phyloP scores from a whole-genome alignment of 345 rosid genomes.

The Aegle marmelos region DNA sequence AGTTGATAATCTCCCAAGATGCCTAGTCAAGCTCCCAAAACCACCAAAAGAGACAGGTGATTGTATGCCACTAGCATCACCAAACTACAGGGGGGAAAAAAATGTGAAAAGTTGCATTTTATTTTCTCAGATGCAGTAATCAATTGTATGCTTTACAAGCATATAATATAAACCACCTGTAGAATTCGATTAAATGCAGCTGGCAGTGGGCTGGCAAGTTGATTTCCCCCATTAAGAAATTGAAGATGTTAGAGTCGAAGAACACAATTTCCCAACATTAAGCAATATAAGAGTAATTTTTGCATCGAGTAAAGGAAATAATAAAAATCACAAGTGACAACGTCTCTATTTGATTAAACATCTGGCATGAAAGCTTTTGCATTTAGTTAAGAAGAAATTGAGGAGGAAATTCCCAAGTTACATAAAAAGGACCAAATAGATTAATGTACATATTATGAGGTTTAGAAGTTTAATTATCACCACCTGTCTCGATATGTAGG shows the following conservation, averaged over 20 bases:
- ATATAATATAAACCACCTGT: constrained; percentile 53
- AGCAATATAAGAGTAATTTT: constrained; percentile 1
- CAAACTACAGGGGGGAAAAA: constrained; percentile 63
- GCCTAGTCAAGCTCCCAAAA: constrained; percentile 97
- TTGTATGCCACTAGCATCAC: constrained; percentile 98
- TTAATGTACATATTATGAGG: neutral
- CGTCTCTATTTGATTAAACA: neutral
- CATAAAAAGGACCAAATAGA: too few relatives aligned
- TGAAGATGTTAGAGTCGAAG: constrained; percentile 34
- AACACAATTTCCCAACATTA: constrained; percentile 14
- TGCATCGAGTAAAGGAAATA: neutral
- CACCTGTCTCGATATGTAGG: constrained; percentile 89
- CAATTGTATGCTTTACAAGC: constrained; percentile 7
- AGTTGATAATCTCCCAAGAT: constrained; percentile 73
- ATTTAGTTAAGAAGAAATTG: constrained; percentile 6
- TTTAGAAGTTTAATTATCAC: neutral
- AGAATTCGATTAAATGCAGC: constrained; percentile 86
- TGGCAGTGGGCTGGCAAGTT: constrained; percentile 72
- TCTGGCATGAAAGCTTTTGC: neutral
- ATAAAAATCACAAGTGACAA: neutral
- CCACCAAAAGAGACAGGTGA: constrained; percentile 99
- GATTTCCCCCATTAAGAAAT: constrained; percentile 33
- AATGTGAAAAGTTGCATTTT: constrained; percentile 8
- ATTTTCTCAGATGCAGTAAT: constrained; percentile 7
- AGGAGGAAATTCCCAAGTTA: neutral